Evolutionary conservation across 495 filamentous ascomycete species (phyloP).

Genomic region (Penicillium canariense): DNA sequence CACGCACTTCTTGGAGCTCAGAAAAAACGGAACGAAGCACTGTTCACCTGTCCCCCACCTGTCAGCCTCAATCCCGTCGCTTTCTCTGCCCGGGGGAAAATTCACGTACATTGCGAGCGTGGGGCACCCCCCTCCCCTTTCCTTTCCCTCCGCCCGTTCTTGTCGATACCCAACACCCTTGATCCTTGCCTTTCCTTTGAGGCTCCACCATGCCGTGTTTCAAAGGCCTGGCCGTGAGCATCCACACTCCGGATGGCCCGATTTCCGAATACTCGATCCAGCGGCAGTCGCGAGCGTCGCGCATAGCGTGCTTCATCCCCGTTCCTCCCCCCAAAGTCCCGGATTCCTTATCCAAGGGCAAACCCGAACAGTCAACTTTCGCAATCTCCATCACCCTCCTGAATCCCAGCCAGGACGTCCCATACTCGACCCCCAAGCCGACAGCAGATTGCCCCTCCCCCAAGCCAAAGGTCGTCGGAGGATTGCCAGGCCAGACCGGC

Average conservation of each 20-base stretch:
- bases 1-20: slow-evolving; percentile 8
- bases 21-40: slow-evolving; percentile 14
- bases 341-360: slow-evolving; percentile 55
- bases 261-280: slow-evolving; percentile 91
- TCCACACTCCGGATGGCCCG: slow-evolving; percentile 86
- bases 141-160: background rate
- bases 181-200: background rate
- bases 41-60: slow-evolving; percentile 4
- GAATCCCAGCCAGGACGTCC: slow-evolving; percentile 81
- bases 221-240: slow-evolving; percentile 94
- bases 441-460: slow-evolving; percentile 70
- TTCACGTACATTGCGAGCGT: slow-evolving; percentile 1
- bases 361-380: slow-evolving; percentile 89
- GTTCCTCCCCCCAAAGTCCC: slow-evolving; percentile 83
- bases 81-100: slow-evolving; percentile 4
- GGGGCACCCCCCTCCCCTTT: slow-evolving; percentile 10
- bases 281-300: slow-evolving; percentile 82
- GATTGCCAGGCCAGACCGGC: slow-evolving; percentile 55
- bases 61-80: slow-evolving; percentile 4
- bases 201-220: slow-evolving; percentile 81
- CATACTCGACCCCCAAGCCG: slow-evolving; percentile 81
- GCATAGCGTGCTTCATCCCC: slow-evolving; percentile 95
- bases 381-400: slow-evolving; percentile 95
- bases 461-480: slow-evolving; percentile 73
- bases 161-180: slow-evolving; percentile 3